A percentile compares a stretch with the other conserved stretches of the same genome.
Conservation (phyloP, 306 rosid genomes). For the Quercus berberidifolia region DNA sequence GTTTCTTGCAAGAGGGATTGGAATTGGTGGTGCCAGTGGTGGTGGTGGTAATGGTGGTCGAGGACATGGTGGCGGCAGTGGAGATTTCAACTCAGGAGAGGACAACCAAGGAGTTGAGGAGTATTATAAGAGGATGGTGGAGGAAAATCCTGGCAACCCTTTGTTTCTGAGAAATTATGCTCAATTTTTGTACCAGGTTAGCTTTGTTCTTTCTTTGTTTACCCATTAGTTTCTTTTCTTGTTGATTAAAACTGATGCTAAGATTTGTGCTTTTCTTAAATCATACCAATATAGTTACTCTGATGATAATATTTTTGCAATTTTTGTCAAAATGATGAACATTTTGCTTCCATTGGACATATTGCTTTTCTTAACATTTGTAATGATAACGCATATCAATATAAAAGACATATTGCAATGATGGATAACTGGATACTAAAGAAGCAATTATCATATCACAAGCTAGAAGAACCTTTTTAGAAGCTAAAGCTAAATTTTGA, state of each 20-base stretch:
- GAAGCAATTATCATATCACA: no score
- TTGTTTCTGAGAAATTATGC: conserved; percentile 88
- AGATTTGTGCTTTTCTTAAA: no score
- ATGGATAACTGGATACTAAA: no score
- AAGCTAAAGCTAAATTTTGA: background rate
- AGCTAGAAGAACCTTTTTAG: background rate
- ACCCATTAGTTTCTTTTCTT: background rate
- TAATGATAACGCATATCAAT: background rate
- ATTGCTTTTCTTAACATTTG: background rate
- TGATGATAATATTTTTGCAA: no score
- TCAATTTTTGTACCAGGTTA: conserved; percentile 61
- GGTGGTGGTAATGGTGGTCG: conserved; percentile 41
- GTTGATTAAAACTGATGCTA: background rate
- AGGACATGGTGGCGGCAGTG: conserved; percentile 32
- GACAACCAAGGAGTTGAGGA: conserved; percentile 55
- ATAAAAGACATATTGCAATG: no score
- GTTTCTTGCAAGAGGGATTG: conserved; percentile 58
- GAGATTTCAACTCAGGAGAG: conserved; percentile 33
- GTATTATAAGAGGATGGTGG: conserved; percentile 64
- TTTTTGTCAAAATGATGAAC: no score
- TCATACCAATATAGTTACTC: no score
- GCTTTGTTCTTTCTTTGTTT: background rate
- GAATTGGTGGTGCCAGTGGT: conserved; percentile 36
- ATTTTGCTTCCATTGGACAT: background rate
- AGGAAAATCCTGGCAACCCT: conserved; percentile 74